phyloP scores from a whole-genome alignment of 805 yeast species.

The Sungouiozyma ichnusensis region DNA sequence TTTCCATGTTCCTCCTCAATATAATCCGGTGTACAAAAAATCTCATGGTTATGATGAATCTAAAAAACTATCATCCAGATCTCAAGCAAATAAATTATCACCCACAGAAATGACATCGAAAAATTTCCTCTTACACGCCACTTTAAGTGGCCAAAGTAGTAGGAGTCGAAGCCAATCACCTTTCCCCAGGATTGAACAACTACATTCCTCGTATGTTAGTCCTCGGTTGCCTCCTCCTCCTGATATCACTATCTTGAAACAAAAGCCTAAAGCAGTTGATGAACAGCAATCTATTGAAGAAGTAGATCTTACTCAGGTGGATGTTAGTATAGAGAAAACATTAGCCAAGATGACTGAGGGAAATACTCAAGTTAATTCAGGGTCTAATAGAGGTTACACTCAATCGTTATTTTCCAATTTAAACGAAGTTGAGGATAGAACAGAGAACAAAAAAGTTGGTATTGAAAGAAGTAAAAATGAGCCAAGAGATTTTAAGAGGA shows the following conservation, averaged over 20 bases:
- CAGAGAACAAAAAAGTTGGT: constrained; percentile 5
- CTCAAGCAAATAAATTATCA: neutral
- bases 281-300: constrained; percentile 11
- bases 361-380: constrained; percentile 26
- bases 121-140: neutral
- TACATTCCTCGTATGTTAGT: neutral
- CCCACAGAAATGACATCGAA: neutral
- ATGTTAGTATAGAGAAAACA: constrained; percentile 11
- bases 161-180: constrained; percentile 13
- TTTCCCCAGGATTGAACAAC: neutral
- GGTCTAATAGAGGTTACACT: constrained; percentile 22
- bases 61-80: neutral
- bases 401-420: constrained; percentile 26
- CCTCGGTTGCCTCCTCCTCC: constrained; percentile 24
- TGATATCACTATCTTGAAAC: constrained; percentile 10
- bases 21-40: constrained; percentile 16
- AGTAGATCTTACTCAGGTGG: constrained; percentile 18
- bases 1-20: constrained; percentile 26
- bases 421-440: constrained; percentile 28
- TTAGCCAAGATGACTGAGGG: constrained; percentile 15
- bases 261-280: constrained; percentile 7
- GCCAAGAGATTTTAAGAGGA: constrained; percentile 7
- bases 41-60: neutral
- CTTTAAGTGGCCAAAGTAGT: neutral
- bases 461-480: neutral